A percentile compares a stretch with the other conserved stretches of the same genome.
Conservation (phyloP, 768 basidiomycete species). For the Gloeopeniophorella convolvens region DNA sequence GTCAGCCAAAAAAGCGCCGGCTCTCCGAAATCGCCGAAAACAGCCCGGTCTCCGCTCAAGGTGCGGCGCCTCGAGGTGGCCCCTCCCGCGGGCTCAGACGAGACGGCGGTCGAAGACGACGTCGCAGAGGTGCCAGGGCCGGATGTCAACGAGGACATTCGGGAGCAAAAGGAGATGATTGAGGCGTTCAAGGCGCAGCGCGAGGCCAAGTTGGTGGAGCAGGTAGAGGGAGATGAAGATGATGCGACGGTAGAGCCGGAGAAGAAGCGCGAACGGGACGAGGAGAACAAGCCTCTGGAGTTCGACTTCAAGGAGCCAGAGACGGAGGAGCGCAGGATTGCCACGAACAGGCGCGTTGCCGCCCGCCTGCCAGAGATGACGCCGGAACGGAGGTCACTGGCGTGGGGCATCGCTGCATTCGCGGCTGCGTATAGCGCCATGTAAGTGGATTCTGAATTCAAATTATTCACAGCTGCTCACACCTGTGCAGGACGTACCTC, state of each 20-base stretch:
- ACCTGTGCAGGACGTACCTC: slow-evolving; percentile 40
- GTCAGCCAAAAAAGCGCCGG: slow-evolving; percentile 27
- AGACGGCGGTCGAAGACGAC: slow-evolving; percentile 59
- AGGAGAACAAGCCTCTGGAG: slow-evolving; percentile 42
- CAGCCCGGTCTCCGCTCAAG: slow-evolving; percentile 30
- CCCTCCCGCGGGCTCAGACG: slow-evolving; percentile 51
- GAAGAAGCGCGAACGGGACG: slow-evolving; percentile 49
- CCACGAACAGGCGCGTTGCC: slow-evolving; percentile 59
- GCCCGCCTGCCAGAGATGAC: slow-evolving; percentile 44
- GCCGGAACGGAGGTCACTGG: slow-evolving; percentile 66
- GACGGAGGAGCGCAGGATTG: slow-evolving; percentile 47
- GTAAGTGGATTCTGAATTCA: slow-evolving; percentile 41
- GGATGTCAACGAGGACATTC: slow-evolving; percentile 63
- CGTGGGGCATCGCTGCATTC: slow-evolving; percentile 82
- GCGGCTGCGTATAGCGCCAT: slow-evolving; percentile 76
- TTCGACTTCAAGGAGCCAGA: slow-evolving; percentile 70
- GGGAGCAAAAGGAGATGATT: slow-evolving; percentile 74
- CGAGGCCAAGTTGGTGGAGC: slow-evolving; percentile 29
- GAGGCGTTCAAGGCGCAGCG: slow-evolving; percentile 62
- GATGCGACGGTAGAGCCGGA: slow-evolving; percentile 18
- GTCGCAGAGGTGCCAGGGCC: slow-evolving; percentile 45
- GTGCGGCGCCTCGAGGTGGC: slow-evolving; percentile 33
- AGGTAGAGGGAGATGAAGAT: slow-evolving; percentile 21
- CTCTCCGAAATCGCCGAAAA: slow-evolving; percentile 31
- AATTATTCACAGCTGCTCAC: background rate